Evolutionary conservation across 345 rosid genomes (phyloP).

Genomic region (Raphanus sativus): DNA sequence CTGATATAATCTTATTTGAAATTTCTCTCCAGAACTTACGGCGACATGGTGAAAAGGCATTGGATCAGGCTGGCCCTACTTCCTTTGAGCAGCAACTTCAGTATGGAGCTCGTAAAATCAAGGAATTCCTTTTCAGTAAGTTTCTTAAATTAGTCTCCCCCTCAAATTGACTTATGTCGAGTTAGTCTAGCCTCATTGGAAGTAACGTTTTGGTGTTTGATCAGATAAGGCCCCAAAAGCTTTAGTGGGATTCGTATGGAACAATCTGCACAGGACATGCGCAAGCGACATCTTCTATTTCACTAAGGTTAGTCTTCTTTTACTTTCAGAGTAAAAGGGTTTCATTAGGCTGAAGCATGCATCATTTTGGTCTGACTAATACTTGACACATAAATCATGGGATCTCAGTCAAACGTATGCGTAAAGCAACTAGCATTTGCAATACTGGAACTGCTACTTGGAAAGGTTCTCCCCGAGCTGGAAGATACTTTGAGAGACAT

Average conservation of each 20-base stretch:
- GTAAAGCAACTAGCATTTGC: conserved; percentile 84
- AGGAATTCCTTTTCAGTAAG: conserved; percentile 82
- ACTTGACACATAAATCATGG: conserved; percentile 34
- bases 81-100: conserved; percentile 80
- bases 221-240: conserved; percentile 87
- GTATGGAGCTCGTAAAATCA: conserved; percentile 73
- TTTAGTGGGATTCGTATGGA: conserved; percentile 81
- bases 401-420: conserved; percentile 65
- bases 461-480: conserved; percentile 87
- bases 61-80: conserved; percentile 35
- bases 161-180: neutral
- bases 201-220: conserved; percentile 18
- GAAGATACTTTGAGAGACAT: conserved; percentile 60
- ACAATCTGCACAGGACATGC: conserved; percentile 84
- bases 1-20: conserved; percentile 16
- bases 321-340: neutral
- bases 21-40: conserved; percentile 59
- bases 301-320: conserved; percentile 64
- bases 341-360: conserved; percentile 4
- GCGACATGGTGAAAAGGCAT: conserved; percentile 34
- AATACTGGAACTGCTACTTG: conserved; percentile 62
- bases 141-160: neutral
- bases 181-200: neutral
- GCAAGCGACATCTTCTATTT: conserved; percentile 88
- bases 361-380: conserved; percentile 8